Evolutionary conservation across 441 rosid genomes (phyloP).

Genomic region (Erodium trifolium): DNA sequence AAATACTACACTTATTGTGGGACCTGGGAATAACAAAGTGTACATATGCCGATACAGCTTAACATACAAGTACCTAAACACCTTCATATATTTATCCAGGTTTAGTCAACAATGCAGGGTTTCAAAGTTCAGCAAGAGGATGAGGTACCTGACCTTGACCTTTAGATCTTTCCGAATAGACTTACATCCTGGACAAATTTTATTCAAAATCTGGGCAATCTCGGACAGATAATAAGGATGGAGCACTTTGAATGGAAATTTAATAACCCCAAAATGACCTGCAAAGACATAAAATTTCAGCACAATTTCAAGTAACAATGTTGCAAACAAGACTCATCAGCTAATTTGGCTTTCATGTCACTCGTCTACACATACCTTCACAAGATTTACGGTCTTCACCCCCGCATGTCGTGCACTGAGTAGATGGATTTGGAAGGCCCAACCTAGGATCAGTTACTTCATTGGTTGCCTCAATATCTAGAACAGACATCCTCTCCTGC

Average conservation of each 20-base stretch:
- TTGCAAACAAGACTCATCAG: slow-evolving; percentile 10
- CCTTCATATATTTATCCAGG: not conserved
- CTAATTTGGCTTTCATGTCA: slow-evolving; percentile 13
- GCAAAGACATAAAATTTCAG: slow-evolving; percentile 18
- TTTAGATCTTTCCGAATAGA: slow-evolving; percentile 44
- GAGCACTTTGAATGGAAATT: slow-evolving; percentile 44
- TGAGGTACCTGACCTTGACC: slow-evolving; percentile 55
- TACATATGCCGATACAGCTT: not conserved
- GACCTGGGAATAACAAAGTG: too few species aligned
- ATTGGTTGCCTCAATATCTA: slow-evolving; percentile 35
- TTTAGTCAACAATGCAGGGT: not conserved
- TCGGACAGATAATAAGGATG: slow-evolving; percentile 75
- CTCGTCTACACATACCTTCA: slow-evolving; percentile 50
- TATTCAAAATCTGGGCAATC: slow-evolving; percentile 56
- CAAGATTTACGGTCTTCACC: slow-evolving; percentile 48
- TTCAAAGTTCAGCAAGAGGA: slow-evolving; percentile 9
- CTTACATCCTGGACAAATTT: slow-evolving; percentile 85
- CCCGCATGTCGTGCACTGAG: slow-evolving; percentile 60
- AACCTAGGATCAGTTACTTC: slow-evolving; percentile 67
- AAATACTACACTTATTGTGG: not conserved
- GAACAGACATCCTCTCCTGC: slow-evolving; percentile 53
- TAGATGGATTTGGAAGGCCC: slow-evolving; percentile 73
- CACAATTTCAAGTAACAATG: slow-evolving; percentile 14
- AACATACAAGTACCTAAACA: not conserved
- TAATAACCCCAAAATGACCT: slow-evolving; percentile 83